Base-by-base conservation (phyloP, 2,329 filamentous ascomycete genomes). In the Colletotrichum karsti region DNA sequence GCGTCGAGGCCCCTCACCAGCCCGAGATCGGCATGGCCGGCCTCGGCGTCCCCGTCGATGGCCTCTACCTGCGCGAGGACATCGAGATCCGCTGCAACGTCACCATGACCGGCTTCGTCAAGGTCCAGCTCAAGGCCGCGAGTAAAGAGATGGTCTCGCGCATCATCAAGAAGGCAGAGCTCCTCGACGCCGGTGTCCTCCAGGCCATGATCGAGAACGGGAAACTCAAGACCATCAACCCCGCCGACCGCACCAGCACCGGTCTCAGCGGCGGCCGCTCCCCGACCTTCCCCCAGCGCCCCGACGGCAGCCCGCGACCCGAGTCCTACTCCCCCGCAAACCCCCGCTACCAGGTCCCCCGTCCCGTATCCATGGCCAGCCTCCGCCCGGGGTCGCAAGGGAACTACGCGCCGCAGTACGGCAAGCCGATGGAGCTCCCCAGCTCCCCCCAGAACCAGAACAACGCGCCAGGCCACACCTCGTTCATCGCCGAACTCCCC, bases 71-170 rank as follows among this genome's bases (percentile, higher is more conserved):
- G 66, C 85, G 90, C 63, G 90, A 92, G 73, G 91, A 93, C 70
- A 90, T 92, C 42, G 90, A 92, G 76, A 90, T 93, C 78, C 87
- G 86, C 73, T 91, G 89, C 82, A 92, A 92, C 74, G 80, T 92
- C 59, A 85, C 90, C 67, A 84, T 92, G 78, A 84, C 90, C 65
- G 75, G 83, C 53, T 91, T 92, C 66, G 90, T 92, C 71, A 92
- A 91, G 81, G 84, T 87, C 65, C 88, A 92, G 76, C 85, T 87
- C 73, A 91, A 91, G 78, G 84, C 88, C 8, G 88, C 91, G 7
- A 90, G 88, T 72, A 90, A 89, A 70, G 85, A 91, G 68, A 91
- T 93, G 87, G 87, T 93, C 1, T 82, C 87, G 59, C 85, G 91
- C 54, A 87, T 93, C 75, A 88, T 92, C 74, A 91, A 91, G 74